Conservation (phyloP, 164 flowering plant species). For the Tetracentron sinense region DNA sequence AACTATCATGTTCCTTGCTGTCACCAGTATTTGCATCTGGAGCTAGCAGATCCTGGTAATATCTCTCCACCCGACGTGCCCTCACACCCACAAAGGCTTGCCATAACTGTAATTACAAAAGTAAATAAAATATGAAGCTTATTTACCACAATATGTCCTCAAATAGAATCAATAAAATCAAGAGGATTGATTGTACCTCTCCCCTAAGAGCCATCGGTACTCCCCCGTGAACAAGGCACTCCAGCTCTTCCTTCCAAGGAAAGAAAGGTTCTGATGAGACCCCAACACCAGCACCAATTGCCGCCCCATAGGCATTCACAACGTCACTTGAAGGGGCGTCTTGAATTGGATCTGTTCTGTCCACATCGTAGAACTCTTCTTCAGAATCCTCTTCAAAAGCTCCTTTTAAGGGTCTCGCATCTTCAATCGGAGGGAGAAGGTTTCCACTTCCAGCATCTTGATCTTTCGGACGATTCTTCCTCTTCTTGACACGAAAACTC, state of each 20-base stretch:
- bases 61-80: conserved; percentile 68
- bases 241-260: conserved; percentile 87
- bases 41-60: conserved; percentile 67
- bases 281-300: conserved; percentile 22
- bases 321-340: conserved; percentile 47
- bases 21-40: conserved; percentile 30
- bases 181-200: no score
- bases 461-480: conserved; percentile 22
- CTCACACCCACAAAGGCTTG: conserved; percentile 95
- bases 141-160: not conserved
- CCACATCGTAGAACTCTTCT: conserved; percentile 91
- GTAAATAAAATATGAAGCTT: no score
- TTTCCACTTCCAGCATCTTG: conserved; percentile 28
- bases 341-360: conserved; percentile 62
- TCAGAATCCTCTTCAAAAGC: conserved; percentile 61
- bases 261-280: conserved; percentile 32
- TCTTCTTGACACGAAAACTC: conserved; percentile 74
- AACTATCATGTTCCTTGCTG: conserved; percentile 22
- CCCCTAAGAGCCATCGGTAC: conserved; percentile 97
- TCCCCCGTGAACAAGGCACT: conserved; percentile 89
- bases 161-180: no score
- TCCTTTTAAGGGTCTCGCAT: conserved; percentile 20
- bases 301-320: conserved; percentile 17
- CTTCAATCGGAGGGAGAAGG: conserved; percentile 34
- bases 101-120: conserved; percentile 96